Conservation (phyloP, 78 protist species). For the Pigoraptor vietnamica region DNA sequence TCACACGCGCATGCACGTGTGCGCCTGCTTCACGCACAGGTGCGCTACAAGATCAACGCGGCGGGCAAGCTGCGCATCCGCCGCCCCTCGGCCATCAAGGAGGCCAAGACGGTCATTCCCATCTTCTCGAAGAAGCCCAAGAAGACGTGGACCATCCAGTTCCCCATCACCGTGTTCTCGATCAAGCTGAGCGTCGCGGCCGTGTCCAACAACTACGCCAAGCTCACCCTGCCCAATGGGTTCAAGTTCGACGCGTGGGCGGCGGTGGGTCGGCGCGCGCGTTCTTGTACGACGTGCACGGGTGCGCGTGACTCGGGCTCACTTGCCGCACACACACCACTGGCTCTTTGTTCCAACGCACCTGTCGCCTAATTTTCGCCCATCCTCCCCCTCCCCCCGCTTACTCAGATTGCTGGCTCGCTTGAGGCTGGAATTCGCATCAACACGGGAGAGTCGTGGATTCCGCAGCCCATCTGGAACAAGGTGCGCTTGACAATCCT, state of each 20-base stretch:
- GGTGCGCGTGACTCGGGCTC: background rate
- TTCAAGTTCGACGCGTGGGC: background rate
- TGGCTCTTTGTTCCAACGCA: background rate
- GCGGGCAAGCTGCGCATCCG: background rate
- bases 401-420: background rate
- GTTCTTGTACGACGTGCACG: background rate
- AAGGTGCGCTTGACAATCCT: too few species aligned
- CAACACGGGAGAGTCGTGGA: background rate
- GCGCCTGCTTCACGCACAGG: background rate
- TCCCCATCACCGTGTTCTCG: background rate
- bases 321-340: background rate
- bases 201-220: background rate
- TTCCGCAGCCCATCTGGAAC: background rate
- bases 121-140: background rate
- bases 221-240: background rate
- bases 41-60: background rate
- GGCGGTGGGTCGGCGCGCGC: background rate
- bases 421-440: background rate
- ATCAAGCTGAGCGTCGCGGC: background rate
- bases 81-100: background rate
- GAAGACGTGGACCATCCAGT: background rate
- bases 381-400: too few species aligned
- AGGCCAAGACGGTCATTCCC: background rate
- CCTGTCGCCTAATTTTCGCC: too few species aligned
- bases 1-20: background rate